Base-by-base conservation (phyloP, 1,284 basidiomycete genomes). In the Sporisorium graminicola region DNA sequence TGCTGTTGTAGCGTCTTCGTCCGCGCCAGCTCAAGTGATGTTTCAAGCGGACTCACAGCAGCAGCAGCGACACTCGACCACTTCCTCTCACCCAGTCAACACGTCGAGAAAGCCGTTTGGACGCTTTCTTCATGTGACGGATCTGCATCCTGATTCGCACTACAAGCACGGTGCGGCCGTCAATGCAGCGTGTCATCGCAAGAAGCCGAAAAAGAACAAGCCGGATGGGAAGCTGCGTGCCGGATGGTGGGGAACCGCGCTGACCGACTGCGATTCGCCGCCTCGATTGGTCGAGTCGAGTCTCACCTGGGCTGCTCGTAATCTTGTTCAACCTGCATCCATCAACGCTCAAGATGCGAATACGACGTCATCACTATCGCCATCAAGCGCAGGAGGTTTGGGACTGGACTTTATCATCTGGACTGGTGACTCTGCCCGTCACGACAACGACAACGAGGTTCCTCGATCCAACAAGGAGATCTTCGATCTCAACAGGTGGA, bases 381-480 rank as follows among this genome's bases (percentile, higher is more conserved):
- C 44, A 12, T 37, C 46, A 16, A 29, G 29, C 2, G 53, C 42
- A n/a, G 35, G 10, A 22, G 24, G 29, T 10, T 7, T 40, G 13
- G 69, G 91, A 93, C 79, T 98, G 50, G 95, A 98, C 86, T 98
- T 97, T 86, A 58, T 80, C 42, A 52, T 86, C 92, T 92, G 92
- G 93, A 96, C 94, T 7, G 94, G 94, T 43, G 94, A 97, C 86
- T 94, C 91, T 86, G 94, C 93, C 37, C 90, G 94, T 86, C 94
- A 95, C 86, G 94, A 98, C 85, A 93, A 92, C 83, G 94, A 96
- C 86, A 89, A 90, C 63, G 88, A 90, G 70, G 83, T 91, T 12
- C 94, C 94, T 47, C 91, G 95, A 63, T 93, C 93, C 44, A 89
- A 90, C 6, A 88, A 88, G 59, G 94, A 96, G 86, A 95, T 97